Percentiles rank a stretch among this genome's conserved stretches.
These are phyloP conservation scores for Cordyceps sp. DNA, from an alignment of 2,329 filamentous ascomycete species.

Conservation along the genomic window DNA sequence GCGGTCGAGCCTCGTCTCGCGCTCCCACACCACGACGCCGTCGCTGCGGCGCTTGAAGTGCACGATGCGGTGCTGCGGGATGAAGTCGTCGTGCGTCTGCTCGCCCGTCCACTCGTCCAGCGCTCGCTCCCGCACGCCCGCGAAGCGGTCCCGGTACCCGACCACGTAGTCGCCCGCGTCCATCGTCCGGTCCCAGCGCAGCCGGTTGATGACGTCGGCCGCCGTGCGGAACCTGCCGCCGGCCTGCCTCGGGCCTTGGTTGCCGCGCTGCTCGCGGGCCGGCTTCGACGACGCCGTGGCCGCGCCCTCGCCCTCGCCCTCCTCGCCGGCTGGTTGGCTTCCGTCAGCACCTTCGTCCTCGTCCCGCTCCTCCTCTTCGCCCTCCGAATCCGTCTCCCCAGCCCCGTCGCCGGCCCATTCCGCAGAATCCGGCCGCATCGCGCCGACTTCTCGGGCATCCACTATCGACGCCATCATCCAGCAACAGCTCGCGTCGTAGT, in stretches of 20 bases:
- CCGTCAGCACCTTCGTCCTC: not conserved
- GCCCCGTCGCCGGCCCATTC: slow-evolving; percentile 26
- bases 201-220: slow-evolving; percentile 38
- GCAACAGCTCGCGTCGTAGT: not conserved
- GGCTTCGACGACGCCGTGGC: too few species aligned
- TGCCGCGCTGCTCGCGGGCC: slow-evolving; percentile 6
- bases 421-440: slow-evolving; percentile 22
- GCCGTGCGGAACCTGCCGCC: slow-evolving; percentile 36
- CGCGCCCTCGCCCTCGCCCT: too few species aligned
- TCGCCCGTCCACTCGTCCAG: slow-evolving; percentile 42
- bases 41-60: slow-evolving; percentile 37
- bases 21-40: slow-evolving; percentile 23
- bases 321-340: too few species aligned
- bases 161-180: slow-evolving; percentile 36
- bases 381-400: slow-evolving; percentile 23
- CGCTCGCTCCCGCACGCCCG: slow-evolving; percentile 33
- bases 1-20: slow-evolving; percentile 31
- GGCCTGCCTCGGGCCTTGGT: slow-evolving; percentile 13
- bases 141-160: slow-evolving; percentile 45
- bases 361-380: slow-evolving; percentile 17
- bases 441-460: not conserved
- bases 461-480: not conserved
- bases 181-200: slow-evolving; percentile 41
- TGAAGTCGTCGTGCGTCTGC: slow-evolving; percentile 49
- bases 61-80: slow-evolving; percentile 46